A percentile compares a stretch with the other conserved stretches of the same genome.
Conservation (phyloP, 108 stramenopile species). For the Fragilariopsis cylindrus region DNA sequence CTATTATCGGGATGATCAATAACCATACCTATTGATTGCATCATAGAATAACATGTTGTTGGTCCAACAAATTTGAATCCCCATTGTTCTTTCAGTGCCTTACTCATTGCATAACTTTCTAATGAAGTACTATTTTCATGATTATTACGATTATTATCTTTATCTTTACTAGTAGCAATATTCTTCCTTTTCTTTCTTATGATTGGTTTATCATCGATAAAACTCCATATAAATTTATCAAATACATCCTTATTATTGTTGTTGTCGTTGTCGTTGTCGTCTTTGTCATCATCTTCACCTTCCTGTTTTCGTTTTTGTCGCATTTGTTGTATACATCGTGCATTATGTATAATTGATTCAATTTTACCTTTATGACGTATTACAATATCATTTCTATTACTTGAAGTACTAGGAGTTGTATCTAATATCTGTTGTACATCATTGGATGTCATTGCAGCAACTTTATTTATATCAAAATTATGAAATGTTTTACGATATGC, state of each 20-base stretch:
- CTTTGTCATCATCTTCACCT: conserved; percentile 1
- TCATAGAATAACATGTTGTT: conserved; percentile 60
- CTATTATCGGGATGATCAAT: conserved; percentile 60
- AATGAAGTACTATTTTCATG: conserved; percentile 35
- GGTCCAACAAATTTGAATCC: conserved; percentile 69
- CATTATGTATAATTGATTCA: conserved; percentile 56
- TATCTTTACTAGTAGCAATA: too few relatives aligned
- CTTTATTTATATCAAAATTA: conserved; percentile 61
- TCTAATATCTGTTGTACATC: conserved; percentile 44
- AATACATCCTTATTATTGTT: conserved; percentile 17
- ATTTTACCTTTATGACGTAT: conserved; percentile 67
- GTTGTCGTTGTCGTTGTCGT: neutral
- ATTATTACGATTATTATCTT: neutral
- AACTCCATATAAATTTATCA: conserved; percentile 58
- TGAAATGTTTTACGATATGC: conserved; percentile 59
- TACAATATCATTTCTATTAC: conserved; percentile 27
- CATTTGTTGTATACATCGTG: conserved; percentile 42
- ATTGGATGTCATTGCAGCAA: conserved; percentile 45
- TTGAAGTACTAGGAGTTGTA: conserved; percentile 11
- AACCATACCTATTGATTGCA: conserved; percentile 68
- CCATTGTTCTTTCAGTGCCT: conserved; percentile 41
- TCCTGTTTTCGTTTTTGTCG: conserved; percentile 1
- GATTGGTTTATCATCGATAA: conserved; percentile 65
- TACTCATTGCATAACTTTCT: conserved; percentile 62
- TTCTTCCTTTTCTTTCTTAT: conserved; percentile 11